phyloP scores from a whole-genome alignment of 78 protist species.

The Dictyostelium capitatum region DNA sequence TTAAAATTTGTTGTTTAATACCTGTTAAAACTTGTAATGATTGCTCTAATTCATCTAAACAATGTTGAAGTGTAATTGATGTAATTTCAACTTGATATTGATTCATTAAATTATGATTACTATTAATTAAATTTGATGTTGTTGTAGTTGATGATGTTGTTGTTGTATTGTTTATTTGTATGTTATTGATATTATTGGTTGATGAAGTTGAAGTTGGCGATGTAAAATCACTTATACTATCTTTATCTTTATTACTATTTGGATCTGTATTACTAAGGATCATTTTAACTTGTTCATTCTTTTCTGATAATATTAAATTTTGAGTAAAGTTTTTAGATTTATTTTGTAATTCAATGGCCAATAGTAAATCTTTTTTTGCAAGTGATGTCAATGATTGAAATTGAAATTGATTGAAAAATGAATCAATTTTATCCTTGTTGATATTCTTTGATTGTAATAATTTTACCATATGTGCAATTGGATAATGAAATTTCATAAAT shows the following conservation, averaged over 20 bases:
- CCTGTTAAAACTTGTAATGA: neutral
- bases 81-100: slow-evolving; percentile 34
- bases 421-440: slow-evolving; percentile 42
- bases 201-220: neutral
- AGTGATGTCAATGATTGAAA: slow-evolving; percentile 13
- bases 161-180: neutral
- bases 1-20: neutral
- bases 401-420: slow-evolving; percentile 54
- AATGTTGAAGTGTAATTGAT: slow-evolving; percentile 29
- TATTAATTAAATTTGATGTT: neutral
- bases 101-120: neutral
- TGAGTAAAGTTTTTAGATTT: slow-evolving; percentile 33
- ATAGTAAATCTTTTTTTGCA: slow-evolving; percentile 39
- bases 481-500: neutral
- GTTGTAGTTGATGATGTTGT: neutral
- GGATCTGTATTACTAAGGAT: slow-evolving; percentile 13
- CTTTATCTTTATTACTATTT: slow-evolving; percentile 6
- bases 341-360: slow-evolving; percentile 62
- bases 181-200: no score
- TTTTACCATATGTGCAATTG: slow-evolving; percentile 51
- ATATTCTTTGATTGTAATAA: slow-evolving; percentile 34
- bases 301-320: slow-evolving; percentile 24
- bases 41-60: slow-evolving; percentile 48
- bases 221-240: neutral
- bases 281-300: slow-evolving; percentile 9